Evolutionary conservation across 805 yeast species (phyloP).

Genomic region (Candida michaelii): DNA sequence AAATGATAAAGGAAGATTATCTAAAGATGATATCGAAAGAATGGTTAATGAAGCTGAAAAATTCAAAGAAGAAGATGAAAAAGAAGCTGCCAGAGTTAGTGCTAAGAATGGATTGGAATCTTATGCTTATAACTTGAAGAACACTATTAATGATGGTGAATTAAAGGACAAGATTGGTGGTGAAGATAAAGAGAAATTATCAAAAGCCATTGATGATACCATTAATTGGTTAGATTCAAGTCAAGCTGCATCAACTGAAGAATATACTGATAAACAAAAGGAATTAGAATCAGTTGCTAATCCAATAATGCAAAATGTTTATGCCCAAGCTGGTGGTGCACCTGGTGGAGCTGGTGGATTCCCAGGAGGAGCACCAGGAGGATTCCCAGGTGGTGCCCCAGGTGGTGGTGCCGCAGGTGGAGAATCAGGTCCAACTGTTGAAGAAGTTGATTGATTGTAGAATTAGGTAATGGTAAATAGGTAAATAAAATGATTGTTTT

Average conservation of each 20-base stretch:
- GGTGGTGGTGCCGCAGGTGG: constrained; percentile 27
- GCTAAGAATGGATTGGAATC: constrained; percentile 86
- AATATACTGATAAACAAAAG: constrained; percentile 40
- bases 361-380: constrained; percentile 35
- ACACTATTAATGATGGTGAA: constrained; percentile 54
- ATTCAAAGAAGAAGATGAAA: constrained; percentile 88
- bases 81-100: constrained; percentile 79
- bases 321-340: constrained; percentile 30
- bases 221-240: constrained; percentile 40
- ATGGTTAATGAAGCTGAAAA: constrained; percentile 98
- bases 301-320: constrained; percentile 38
- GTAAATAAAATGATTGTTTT: constrained; percentile 1
- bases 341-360: no score
- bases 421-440: constrained; percentile 21
- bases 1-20: constrained; percentile 91
- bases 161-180: constrained; percentile 44
- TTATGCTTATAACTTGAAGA: constrained; percentile 80
- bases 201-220: constrained; percentile 42
- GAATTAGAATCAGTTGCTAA: constrained; percentile 42
- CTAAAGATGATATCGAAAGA: constrained; percentile 92
- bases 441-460: constrained; percentile 16
- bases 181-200: constrained; percentile 53
- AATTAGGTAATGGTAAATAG: neutral
- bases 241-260: constrained; percentile 42
- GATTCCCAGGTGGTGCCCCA: constrained; percentile 24